Evolutionary conservation across 2,329 filamentous ascomycete genomes (phyloP).

Genomic region (Aspergillus fumigatus): DNA sequence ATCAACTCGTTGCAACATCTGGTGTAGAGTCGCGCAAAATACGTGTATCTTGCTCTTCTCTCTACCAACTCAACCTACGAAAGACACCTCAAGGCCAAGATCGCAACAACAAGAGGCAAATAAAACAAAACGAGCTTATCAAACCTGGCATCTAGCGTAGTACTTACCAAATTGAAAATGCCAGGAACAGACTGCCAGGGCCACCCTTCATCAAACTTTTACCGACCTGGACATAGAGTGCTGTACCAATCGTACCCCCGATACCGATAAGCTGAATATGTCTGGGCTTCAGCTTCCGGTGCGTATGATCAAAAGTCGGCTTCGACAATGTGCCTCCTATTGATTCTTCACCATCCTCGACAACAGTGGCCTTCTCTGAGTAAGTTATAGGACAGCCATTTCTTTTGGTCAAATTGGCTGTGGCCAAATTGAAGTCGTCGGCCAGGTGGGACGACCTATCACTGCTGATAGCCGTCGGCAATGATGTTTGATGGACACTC

Average conservation of each 20-base stretch:
- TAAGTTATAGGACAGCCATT: constrained; percentile 4
- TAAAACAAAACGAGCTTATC: neutral
- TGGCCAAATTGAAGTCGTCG: constrained; percentile 9
- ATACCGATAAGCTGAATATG: constrained; percentile 47
- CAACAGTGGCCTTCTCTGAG: constrained; percentile 15
- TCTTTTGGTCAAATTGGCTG: constrained; percentile 10
- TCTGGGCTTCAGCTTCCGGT: constrained; percentile 41
- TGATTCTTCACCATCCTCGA: constrained; percentile 16
- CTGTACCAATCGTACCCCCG: constrained; percentile 44
- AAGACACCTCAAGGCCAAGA: constrained; percentile 6
- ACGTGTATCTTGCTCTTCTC: neutral
- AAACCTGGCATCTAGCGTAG: neutral
- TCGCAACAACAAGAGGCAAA: constrained; percentile 4
- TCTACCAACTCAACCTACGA: neutral
- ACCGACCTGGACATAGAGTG: constrained; percentile 42
- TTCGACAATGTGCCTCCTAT: constrained; percentile 22
- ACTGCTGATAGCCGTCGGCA: constrained; percentile 13
- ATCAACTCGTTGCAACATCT: neutral
- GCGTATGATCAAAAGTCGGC: constrained; percentile 29
- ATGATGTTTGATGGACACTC: constrained; percentile 8
- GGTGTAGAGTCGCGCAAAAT: too few species aligned
- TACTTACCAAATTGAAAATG: constrained; percentile 44
- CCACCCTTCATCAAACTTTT: constrained; percentile 38
- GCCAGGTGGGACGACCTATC: constrained; percentile 9
- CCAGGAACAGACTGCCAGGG: constrained; percentile 41